Base-by-base conservation (phyloP, 495 filamentous ascomycete genomes). In the Thozetella sp. region DNA sequence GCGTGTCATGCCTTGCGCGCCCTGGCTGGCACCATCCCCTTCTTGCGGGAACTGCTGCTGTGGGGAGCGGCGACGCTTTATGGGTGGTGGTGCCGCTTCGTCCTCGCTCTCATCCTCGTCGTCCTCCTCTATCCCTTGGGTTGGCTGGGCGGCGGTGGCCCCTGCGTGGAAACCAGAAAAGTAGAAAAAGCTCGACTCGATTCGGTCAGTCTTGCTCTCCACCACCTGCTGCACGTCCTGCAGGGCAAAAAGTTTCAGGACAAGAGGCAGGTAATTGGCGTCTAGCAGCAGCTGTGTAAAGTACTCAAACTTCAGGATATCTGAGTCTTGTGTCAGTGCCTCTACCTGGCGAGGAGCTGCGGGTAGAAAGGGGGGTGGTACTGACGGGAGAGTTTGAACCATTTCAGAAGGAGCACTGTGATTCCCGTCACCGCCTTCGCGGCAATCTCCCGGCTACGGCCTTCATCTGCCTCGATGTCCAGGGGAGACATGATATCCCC, bases 301-400 rank as follows among this genome's bases (percentile, higher is more conserved):
- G 67, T 97, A 98, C 73, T 99, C 95, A 62, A 93, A 97, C 70
- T 97, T 97, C 60, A 99, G 77, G 45, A 99, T 85, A 67, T 99
- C 94, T 97, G 59, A 19, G 13, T 25, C 25, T 19, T 11, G 61
- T 27, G 73, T 83, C 57, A 79, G 74, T 43, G 53, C 55, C 22
- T 15, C 6, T 19, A 6, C 19, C 1, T 53, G 17, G 23, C n/a
- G 22, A 20, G 45, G 58, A 26, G 53, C 34, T 30, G 55, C 22
- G 48, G 26, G 22, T 17, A 22, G 24, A 45, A 46, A 22, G 52
- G 27, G 45, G 56, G 23, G 20, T 26, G 25, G 51, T 15, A 79
- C 91, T 77, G 76, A 97, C 93, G 94, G 60, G 92, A 97, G 62
- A 94, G 80, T 72, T 97, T 96, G 69, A 98, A 92, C 95, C 95